Base-by-base conservation (phyloP, 2,329 filamentous ascomycete genomes). In the Trichothecium roseum region DNA sequence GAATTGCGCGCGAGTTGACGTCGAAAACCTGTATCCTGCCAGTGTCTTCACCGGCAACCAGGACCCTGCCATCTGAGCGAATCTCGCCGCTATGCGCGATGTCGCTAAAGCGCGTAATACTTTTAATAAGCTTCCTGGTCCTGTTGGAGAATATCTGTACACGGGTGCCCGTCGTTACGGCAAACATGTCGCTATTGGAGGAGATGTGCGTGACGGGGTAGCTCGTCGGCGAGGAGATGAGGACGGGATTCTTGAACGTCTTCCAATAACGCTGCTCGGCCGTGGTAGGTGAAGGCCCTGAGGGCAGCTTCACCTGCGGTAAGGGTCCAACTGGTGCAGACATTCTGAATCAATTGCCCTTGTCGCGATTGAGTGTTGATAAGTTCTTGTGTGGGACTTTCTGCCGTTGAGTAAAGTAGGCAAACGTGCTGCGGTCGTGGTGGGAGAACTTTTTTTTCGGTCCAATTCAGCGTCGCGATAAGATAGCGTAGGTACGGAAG, bases 181-280 rank as follows among this genome's bases (percentile, higher is more conserved):
- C 88, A 58, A 98, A 96, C 37, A 82, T 69, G 54, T 87, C 81
- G 57, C 70, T 73, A 49, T 62, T 66, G 62, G 80, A 81, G 34
- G 84, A 88, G 56, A 98, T 94, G 58, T 93, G 81, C 24, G 87
- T 94, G 50, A 98, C 77, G 31, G 86, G 83, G 56, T 84, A 87
- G 54, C 85, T 84, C 44, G 91, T 86, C 44, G 88, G 87, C 43
- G 89, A 94, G 31, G 91, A 84, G 42, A 96, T 79, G 42, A 89
- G 78, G 39, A 94, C 77, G 45, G 88, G 84, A 47, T 88, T 91
- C 63, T 85, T 87, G 68, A 98, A 98, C 10, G 83, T 81, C 54
- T 82, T 83, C 93, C 93, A 98, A 69, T 96, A 96, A 45, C 81
- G 75, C 63, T 96, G 88, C 65, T 98, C 91, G 22, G 88, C 81